These are phyloP conservation scores for Suillus ampliporus DNA, from an alignment of 768 basidiomycete species.

Conservation along the genomic window DNA sequence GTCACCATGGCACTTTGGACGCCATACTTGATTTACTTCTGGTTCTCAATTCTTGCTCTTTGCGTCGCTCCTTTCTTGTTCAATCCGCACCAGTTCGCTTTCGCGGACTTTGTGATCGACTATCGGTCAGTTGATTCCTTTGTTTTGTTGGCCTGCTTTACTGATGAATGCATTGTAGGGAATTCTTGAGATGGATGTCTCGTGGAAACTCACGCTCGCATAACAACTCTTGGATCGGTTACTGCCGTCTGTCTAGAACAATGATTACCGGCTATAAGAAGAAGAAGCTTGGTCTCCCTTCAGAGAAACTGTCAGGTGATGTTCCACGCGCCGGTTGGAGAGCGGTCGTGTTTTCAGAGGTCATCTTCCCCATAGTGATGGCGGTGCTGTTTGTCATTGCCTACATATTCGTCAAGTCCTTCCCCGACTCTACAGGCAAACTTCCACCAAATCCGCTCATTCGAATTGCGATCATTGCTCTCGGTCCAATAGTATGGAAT, in stretches of 20 bases:
- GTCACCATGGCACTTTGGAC: conserved; percentile 93
- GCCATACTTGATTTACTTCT: conserved; percentile 95
- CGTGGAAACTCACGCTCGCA: conserved; percentile 97
- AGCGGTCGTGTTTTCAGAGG: conserved; percentile 85
- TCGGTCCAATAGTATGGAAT: conserved; percentile 97
- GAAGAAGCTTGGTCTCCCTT: conserved; percentile 95
- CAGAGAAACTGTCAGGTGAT: conserved; percentile 95
- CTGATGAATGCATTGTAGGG: conserved; percentile 51
- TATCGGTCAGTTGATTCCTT: conserved; percentile 62
- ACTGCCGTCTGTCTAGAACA: conserved; percentile 96
- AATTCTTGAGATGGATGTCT: conserved; percentile 99
- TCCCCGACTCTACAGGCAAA: conserved; percentile 66
- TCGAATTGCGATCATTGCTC: conserved; percentile 89
- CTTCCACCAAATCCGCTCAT: conserved; percentile 84
- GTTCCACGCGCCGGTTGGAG: conserved; percentile 94
- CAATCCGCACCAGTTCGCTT: conserved; percentile 99
- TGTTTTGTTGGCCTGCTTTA: background rate
- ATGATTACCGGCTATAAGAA: conserved; percentile 99
- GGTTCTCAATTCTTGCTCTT: conserved; percentile 91
- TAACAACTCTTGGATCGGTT: conserved; percentile 98
- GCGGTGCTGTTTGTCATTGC: conserved; percentile 86
- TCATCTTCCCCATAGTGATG: conserved; percentile 85
- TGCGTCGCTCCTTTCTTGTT: conserved; percentile 97
- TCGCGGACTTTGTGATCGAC: conserved; percentile 97
- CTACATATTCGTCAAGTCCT: conserved; percentile 92